Evolutionary conservation across 1,284 basidiomycete genomes (phyloP), one percentile per base, ranked within the genome.

Genomic region (Fomitopsis pinicola): DNA sequence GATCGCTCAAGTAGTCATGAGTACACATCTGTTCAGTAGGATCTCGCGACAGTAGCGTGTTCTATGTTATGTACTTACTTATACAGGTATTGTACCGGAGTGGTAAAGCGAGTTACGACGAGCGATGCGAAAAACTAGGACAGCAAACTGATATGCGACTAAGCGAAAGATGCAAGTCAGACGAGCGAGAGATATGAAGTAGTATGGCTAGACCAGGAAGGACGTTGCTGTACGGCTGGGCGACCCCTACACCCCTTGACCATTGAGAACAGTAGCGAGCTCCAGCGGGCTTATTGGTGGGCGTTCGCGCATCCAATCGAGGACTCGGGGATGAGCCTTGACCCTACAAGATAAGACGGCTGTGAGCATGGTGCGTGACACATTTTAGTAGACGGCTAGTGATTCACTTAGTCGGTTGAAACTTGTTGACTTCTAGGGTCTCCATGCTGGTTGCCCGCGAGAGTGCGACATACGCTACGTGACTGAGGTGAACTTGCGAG

Each of bases 401-500:
- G 30, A 68, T 73, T 66, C 52, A 83, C 84, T 82, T 85, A 26
- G 73, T 72, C 0, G 78, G 68, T 54, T 80, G 77, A 73, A 89
- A 89, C n/a, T 82, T 78, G 8, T 80, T 64, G 3, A 90, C 85
- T 69, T 90, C 83, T 19, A 90, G 74, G 0, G 83, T 82, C 40
- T 89, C 83, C 60, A 90, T 74, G 19, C 79, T 82, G 0, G 86
- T 88, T 2, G 88, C 88, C 59, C 88, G 82, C 8, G 86, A 87
- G 7, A 90, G 75, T 0, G 87, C 88, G 15, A 89, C 87, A 68
- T 89, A 89, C 3, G 85, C 85, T 78, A 76, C 40, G 68, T 67
- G 66, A 33, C 48, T 17, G 40, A 28, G 10, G 36, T 53, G 3
- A 10, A 26, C 2, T 1, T 15, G 22, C 44, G 28, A 57, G 26